Percentiles rank a stretch among this genome's conserved stretches.
Evolutionary conservation across 1,139 yeast genomes (phyloP).

Genomic region (Debaryomyces sp.): DNA sequence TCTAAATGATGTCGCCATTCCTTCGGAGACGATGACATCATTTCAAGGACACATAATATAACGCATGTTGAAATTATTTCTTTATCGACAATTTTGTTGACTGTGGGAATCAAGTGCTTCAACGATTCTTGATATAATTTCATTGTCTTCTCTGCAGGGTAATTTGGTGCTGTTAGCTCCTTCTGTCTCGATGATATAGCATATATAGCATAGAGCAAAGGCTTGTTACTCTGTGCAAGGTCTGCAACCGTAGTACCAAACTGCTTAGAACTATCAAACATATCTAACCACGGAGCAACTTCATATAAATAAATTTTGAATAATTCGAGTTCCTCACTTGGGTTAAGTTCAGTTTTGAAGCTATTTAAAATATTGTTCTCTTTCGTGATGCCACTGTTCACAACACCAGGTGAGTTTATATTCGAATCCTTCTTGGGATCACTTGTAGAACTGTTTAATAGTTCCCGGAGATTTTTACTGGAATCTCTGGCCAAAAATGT

Average conservation of each 20-base stretch:
- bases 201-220: conserved; percentile 27
- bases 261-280: conserved; percentile 32
- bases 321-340: conserved; percentile 21
- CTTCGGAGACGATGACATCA: conserved; percentile 35
- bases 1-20: conserved; percentile 40
- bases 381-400: not conserved
- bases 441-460: conserved; percentile 6
- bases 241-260: conserved; percentile 28
- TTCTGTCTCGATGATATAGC: conserved; percentile 33
- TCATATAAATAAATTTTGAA: conserved; percentile 29
- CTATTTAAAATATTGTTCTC: not conserved
- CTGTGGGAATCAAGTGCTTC: conserved; percentile 29
- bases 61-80: conserved; percentile 29
- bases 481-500: conserved; percentile 15
- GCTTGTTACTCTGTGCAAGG: conserved; percentile 21
- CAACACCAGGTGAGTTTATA: too few relatives aligned
- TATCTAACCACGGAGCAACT: conserved; percentile 38
- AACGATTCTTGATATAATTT: conserved; percentile 28
- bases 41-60: conserved; percentile 34
- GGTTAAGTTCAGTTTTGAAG: not conserved
- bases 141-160: conserved; percentile 19
- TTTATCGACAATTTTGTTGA: conserved; percentile 24
- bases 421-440: not conserved
- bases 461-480: conserved; percentile 15
- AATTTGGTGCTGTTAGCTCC: conserved; percentile 21